Evolutionary conservation across 1,284 basidiomycete species (phyloP), one percentile per base, ranked within the genome.

Genomic region (Malassezia obtusa): DNA sequence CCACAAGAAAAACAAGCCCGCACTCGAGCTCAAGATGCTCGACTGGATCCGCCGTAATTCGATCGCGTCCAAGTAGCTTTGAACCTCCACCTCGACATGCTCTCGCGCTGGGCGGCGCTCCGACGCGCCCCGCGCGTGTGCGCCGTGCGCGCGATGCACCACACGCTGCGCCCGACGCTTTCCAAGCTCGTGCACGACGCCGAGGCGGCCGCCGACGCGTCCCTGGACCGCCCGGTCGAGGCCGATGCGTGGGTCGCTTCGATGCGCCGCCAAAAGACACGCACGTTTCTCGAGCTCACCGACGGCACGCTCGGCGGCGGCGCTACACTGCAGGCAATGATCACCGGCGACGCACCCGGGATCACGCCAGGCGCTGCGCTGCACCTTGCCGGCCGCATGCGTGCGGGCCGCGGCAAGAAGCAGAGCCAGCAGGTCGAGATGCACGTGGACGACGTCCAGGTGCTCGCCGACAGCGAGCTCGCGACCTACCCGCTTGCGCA

Each of bases 251-350:
- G 67, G 64, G 43, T 70, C 15, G 50, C 62, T 0, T 63, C 64
- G 3, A 53, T 57, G 15, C 59, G 67, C 30, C 58, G 59, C 38
- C 67, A 68, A 39, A 64, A 65, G 38, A 62, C 61, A 25, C 52
- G 64, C 38, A 65, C 64, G 1, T 73, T 73, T 36, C 54, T 73
- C 41, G 57, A 61, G 35, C 32, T 73, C 14, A 61, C 59, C 19
- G 71, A 73, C 32, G 68, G 68, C 5, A 65, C 63, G 1, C 46
- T 72, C n/a, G 25, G 54, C 15, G 62, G 61, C 4, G 47, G 50
- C 19, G 49, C 54, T 7, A 54, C 63, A 21, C 53, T 73, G 5
- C 71, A 73, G 56, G 67, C 63, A 6, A 60, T 73, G 19, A 30
- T 68, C 2, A 48, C 30, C 0, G 32, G 54, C 7, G 52, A 60